Evolutionary conservation across 768 basidiomycete genomes (phyloP).

Genomic region (Tulasnella sp.): DNA sequence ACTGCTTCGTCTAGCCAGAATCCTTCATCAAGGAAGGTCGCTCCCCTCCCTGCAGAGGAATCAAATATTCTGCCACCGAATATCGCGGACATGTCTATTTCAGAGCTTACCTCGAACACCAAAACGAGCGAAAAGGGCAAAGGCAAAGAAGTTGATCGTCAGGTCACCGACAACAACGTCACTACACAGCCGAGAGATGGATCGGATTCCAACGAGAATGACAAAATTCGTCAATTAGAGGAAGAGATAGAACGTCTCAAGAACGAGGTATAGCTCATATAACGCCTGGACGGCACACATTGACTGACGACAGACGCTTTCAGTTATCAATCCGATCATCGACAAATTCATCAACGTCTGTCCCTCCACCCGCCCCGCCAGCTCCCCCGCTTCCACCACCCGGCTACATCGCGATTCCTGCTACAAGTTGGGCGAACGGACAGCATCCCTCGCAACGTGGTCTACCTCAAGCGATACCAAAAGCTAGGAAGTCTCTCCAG

Average conservation of each 20-base stretch:
- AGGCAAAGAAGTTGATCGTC: constrained; percentile 8
- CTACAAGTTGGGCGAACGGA: constrained; percentile 18
- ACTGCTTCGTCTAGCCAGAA: not conserved
- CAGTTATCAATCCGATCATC: constrained; percentile 11
- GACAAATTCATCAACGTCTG: not conserved
- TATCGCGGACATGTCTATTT: not conserved
- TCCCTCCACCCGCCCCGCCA: constrained; percentile 13
- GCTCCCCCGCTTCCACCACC: constrained; percentile 25
- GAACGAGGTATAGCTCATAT: constrained; percentile 4
- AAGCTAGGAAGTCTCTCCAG: constrained; percentile 9
- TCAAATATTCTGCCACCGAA: not conserved
- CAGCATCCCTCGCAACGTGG: constrained; percentile 12
- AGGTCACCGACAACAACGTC: not conserved
- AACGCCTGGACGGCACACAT: not conserved
- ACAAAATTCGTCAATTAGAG: constrained; percentile 16
- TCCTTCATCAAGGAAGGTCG: no score
- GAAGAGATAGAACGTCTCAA: constrained; percentile 26
- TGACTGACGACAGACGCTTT: not conserved
- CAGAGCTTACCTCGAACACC: not conserved
- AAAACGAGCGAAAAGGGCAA: constrained; percentile 19
- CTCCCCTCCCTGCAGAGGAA: not conserved
- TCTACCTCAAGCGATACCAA: not conserved
- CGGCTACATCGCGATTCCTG: constrained; percentile 23
- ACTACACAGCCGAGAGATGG: not conserved
- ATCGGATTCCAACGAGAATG: not conserved